Evolutionary conservation across 2,329 filamentous ascomycete species (phyloP).

Genomic region (Aureobasidium zeae): DNA sequence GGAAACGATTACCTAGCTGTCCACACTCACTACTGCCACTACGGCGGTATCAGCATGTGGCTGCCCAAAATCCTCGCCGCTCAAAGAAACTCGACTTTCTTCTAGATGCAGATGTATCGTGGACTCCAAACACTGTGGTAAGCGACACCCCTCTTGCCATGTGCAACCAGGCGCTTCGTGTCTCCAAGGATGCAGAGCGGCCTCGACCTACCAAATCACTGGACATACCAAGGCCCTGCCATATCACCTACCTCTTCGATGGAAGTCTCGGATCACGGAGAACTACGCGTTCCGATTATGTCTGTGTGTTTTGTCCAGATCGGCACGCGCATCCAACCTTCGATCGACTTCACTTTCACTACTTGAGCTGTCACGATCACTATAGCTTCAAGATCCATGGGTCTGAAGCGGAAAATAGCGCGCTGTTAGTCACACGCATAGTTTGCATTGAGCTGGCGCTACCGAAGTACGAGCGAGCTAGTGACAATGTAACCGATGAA

Average conservation of each 20-base stretch:
- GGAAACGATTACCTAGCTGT: slow-evolving; percentile 26
- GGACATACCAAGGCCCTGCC: background rate
- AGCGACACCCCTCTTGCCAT: slow-evolving; percentile 2
- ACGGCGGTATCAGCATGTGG: slow-evolving; percentile 20
- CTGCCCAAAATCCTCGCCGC: background rate
- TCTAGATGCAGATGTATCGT: slow-evolving; percentile 21
- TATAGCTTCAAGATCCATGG: slow-evolving; percentile 25
- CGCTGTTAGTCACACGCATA: slow-evolving; percentile 3
- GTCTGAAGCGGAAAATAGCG: slow-evolving; percentile 3
- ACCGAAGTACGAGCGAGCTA: slow-evolving; percentile 22
- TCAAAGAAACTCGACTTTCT: slow-evolving; percentile 20
- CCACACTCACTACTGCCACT: slow-evolving; percentile 17
- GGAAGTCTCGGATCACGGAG: slow-evolving; percentile 12
- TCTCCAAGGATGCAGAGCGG: slow-evolving; percentile 15
- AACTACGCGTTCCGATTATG: slow-evolving; percentile 17
- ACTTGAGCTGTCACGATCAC: slow-evolving; percentile 29
- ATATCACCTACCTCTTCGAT: slow-evolving; percentile 16
- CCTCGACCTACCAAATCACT: slow-evolving; percentile 21
- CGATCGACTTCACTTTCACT: slow-evolving; percentile 29
- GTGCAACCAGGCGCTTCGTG: background rate
- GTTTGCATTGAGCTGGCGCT: slow-evolving; percentile 17
- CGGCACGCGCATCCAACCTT: slow-evolving; percentile 21
- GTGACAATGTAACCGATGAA: slow-evolving; percentile 23
- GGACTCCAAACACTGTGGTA: slow-evolving; percentile 13
- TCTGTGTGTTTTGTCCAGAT: slow-evolving; percentile 22